These are phyloP conservation scores for Pleurotus platypus DNA, from an alignment of 768 basidiomycete species.

Conservation along the genomic window DNA sequence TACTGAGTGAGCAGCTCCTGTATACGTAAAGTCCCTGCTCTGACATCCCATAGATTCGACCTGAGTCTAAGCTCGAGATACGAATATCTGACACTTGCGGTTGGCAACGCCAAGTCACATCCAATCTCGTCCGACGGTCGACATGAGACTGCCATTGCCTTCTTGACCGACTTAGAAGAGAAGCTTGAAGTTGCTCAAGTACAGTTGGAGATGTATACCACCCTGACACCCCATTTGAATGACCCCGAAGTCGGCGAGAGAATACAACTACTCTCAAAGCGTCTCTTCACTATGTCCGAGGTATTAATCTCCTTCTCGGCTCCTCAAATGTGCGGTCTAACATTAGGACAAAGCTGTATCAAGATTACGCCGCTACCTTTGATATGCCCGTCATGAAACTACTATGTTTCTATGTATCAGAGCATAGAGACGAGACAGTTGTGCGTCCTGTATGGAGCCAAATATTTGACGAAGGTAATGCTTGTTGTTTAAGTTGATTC, in stretches of 20 bases:
- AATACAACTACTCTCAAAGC: slow-evolving; percentile 54
- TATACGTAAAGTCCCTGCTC: background rate
- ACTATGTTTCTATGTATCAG: slow-evolving; percentile 89
- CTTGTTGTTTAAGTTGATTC: background rate
- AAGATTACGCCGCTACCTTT: slow-evolving; percentile 83
- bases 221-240: slow-evolving; percentile 55
- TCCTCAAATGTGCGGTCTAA: slow-evolving; percentile 1
- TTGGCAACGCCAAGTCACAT: slow-evolving; percentile 95
- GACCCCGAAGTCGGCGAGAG: slow-evolving; percentile 63
- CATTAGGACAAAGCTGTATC: slow-evolving; percentile 62
- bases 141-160: slow-evolving; percentile 90
- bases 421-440: slow-evolving; percentile 81
- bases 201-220: slow-evolving; percentile 85
- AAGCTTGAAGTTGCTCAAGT: slow-evolving; percentile 96
- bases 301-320: slow-evolving; percentile 35
- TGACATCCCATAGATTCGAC: slow-evolving; percentile 47
- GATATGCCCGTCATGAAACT: slow-evolving; percentile 81
- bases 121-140: slow-evolving; percentile 72
- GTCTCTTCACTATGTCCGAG: slow-evolving; percentile 79
- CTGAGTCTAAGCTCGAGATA: slow-evolving; percentile 70
- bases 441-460: slow-evolving; percentile 86
- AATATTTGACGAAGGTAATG: slow-evolving; percentile 74
- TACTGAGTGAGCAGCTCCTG: slow-evolving; percentile 52
- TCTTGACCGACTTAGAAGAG: slow-evolving; percentile 93
- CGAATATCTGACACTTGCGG: slow-evolving; percentile 91